These are phyloP conservation scores for Plasmodium berghei DNA, from an alignment of 169 alveolate genomes.

Conservation along the genomic window DNA sequence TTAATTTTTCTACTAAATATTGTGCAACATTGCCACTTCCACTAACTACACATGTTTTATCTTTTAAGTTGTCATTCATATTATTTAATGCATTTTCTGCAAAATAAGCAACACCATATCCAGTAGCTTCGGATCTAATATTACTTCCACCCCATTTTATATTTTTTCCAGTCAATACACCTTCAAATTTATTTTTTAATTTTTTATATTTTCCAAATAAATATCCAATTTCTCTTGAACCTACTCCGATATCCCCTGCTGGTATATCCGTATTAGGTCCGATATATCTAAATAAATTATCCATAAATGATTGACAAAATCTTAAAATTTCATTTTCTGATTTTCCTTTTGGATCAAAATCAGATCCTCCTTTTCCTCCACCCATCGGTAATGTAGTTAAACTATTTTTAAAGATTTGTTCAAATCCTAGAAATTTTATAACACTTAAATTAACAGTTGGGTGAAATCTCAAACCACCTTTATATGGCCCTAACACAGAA, in stretches of 20 bases:
- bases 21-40: constrained; percentile 93
- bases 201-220: constrained; percentile 90
- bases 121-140: constrained; percentile 91
- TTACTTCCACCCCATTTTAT: constrained; percentile 89
- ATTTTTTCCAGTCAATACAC: constrained; percentile 90
- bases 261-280: constrained; percentile 92
- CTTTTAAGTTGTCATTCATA: constrained; percentile 70
- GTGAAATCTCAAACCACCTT: constrained; percentile 92
- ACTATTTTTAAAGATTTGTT: constrained; percentile 89
- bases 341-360: constrained; percentile 91
- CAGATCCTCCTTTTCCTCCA: constrained; percentile 92
- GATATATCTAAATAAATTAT: constrained; percentile 82
- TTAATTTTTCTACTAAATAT: constrained; percentile 85
- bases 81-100: constrained; percentile 79
- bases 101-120: constrained; percentile 90
- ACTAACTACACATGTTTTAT: constrained; percentile 84
- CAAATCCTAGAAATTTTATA: constrained; percentile 90
- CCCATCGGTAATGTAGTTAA: constrained; percentile 91
- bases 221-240: constrained; percentile 90
- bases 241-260: constrained; percentile 93
- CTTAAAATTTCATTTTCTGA: constrained; percentile 85
- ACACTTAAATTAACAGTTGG: constrained; percentile 88
- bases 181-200: constrained; percentile 82
- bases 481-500: constrained; percentile 90
- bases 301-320: constrained; percentile 89